Evolutionary conservation across 1,284 basidiomycete genomes (phyloP), one percentile per base, ranked within the genome.

Genomic region (Sanghuangporus weigelae): DNA sequence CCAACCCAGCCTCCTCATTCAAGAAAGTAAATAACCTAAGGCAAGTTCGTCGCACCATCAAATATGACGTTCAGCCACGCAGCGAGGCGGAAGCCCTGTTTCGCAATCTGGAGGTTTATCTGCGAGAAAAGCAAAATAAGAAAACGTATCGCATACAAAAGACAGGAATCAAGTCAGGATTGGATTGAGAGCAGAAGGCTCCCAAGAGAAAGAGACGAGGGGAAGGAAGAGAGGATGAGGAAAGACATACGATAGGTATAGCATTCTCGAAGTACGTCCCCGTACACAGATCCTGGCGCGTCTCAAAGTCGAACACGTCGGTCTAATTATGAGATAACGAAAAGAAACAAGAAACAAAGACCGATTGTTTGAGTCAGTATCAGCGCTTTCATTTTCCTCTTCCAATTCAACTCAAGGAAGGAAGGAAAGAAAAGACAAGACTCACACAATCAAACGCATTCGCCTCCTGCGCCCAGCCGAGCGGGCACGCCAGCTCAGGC

Each of bases 11-110:
- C 26, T 5, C 26, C 5, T 31, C 26, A 31, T 31, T 4, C 26
- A 31, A 31, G 26, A 31, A 31, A 31, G 26, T 31, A 4, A 3
- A 31, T 5, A 31, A 42, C 57, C 63, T 48, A 65, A 35, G 65
- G 65, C 51, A 71, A 63, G 54, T 69, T 66, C 11, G 69, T 70
- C 23, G 65, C 63, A 21, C 71, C 73, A 61, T 75, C 76, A 63
- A 83, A 82, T 46, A 84, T 73, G 48, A 81, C 78, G 68, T 84
- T 83, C 64, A 84, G 73, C 83, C 82, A 84, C 2, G 80, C 81
- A 2, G 81, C 83, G 48, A 84, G 74, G 16, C 82, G 76, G 69
- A 78, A 84, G 1, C 82, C 82, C 69, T 81, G 79, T 70, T 83
- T 84, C 7, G 83, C 82, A 40, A 84, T 76, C 69, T 84, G 83